Base-by-base conservation (phyloP, 306 rosid genomes). In the Canavalia ensiformis region DNA sequence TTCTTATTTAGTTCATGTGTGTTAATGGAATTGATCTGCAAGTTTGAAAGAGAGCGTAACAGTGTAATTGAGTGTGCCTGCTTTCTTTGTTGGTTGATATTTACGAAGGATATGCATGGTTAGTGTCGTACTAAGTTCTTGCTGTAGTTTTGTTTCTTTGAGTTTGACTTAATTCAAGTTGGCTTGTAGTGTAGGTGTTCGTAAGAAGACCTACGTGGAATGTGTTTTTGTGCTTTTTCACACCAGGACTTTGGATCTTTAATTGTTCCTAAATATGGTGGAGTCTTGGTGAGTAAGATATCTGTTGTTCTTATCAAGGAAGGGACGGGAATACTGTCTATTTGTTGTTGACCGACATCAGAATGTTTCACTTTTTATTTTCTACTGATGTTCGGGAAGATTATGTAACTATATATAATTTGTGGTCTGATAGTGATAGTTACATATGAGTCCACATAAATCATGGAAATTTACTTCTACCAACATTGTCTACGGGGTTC, bases 141-240 rank as follows among this genome's bases (percentile, higher is more conserved):
- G 7, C 34, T 10, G 28, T 30, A 1, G 18, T 51, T 3, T 55
- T 18, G 4, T 63, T 62, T 62, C 6, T 28, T 56, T 29, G 64
- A 31, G 42, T 81, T 31, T 65, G 7, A 25, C 58, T 29, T 25
- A n/a, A 74, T 41, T 47, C 28, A 60, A 60, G 7, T 67, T 35
- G 31, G 12, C 73, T 39, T 54, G 8, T 6, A 82, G 83, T 54
- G 6, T 8, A 86, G 81, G 76, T 81, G 86, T 66, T 85, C 72
- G 85, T 49, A 28, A 46, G 35, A 77, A 77, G 50, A 4, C 63
- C 83, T 12, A 1, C 3, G 3, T n/a, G 68, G 8, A 62, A 49
- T 67, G 12, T 71, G 30, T 59, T 41, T 46, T 69, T 74, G 5
- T 5, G 12, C 8, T 34, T 34, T 73, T 6, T 58, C 44, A 30